Evolutionary conservation across 2,329 filamentous ascomycete species (phyloP), one percentile per base, ranked within the genome.

Genomic region (Beauveria medogensis): DNA sequence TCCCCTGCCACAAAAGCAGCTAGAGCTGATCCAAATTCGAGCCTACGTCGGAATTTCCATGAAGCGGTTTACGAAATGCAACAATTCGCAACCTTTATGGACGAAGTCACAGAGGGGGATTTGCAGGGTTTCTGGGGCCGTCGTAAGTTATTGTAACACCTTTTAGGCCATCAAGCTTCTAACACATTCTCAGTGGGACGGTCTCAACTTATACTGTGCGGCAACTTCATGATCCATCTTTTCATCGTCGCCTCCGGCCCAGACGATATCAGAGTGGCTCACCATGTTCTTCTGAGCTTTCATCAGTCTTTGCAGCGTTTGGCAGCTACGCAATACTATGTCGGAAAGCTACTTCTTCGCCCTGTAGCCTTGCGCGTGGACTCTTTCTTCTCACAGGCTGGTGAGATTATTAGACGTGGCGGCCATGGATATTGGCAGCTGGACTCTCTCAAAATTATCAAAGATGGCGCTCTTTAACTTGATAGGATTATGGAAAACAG

Each of bases 221-320:
- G 77, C 18, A 80, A 80, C 64, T 79, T 80, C 56, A 69, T 80
- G 53, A 77, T 80, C 28, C 78, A 78, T 62, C 70, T 80, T 0
- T 80, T 80, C 53, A 69, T 80, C 1, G 68, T 78, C 4, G 76
- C 77, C 0, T 72, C 75, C 0, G 70, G 72, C 8, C 66, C 66
- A 3, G 61, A 63, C 3, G 70, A 77, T 53, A 69, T 75, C 4
- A 69, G 69, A 24, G 65, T 67, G 1, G 71, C 74, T 0, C 76
- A 75, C 51, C 67, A 69, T n/a, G 63, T 76, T 1, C 62, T 77
- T 20, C 68, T 73, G 41, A 69, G 65, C 20, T 76, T 75, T n/a
- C 73, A 75, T 22, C 68, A 69, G 24, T 71, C 72, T 0, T 61
- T 77, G 14, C 71, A 76, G 59, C 68, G 69, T 10, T 69, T 77